Base-by-base conservation (phyloP, 345 rosid genomes). In the Sonneratia alba region DNA sequence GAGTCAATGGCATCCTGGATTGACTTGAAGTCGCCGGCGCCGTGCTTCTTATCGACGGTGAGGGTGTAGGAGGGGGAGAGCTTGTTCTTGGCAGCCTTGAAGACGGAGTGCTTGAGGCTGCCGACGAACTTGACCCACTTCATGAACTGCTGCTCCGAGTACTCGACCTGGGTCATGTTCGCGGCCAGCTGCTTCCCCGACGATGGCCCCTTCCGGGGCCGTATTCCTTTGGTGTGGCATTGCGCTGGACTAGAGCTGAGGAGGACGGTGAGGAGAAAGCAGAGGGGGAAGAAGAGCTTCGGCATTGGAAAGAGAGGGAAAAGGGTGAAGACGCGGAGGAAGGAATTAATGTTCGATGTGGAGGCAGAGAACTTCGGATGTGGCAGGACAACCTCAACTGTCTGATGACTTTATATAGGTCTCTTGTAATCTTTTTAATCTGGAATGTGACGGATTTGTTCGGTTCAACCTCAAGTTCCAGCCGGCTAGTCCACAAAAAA, bases 1-100 rank as follows among this genome's bases (percentile, higher is more conserved):
- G 97, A 92, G 81, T 95, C 96, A 73, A 92, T 77, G 74, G 99
- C 99, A 42, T 85, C 93, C 82, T 95, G 99, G 74, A 95, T 95
- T 48, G 80, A 82, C 64, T 96, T 87, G 82, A 87, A 95, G 81
- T 92, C 93, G 4, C 97, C 99, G 63, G 76, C 69, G 4, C 83
- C 83, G 0, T 81, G 91, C 66, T 90, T 85, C 77, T 84, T 85
- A 43, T 83, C 82, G 7, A 95, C 97, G 19, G 78, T 77, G 49
- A 95, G 77, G 40, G 90, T 86, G 47, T 73, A 82, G 2, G 99
- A 87, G 68, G 99, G 92, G 83, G 85, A 89, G 74, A 92, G 85
- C 85, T 88, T 90, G 80, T 95, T 95, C 83, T 90, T 92, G 2
- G 97, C 97, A 40, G 93, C 7, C 70, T 70, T 89, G 81, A 92